A percentile compares a stretch with the other conserved stretches of the same genome.
These are phyloP conservation scores for Gleditsia sinensis DNA, from an alignment of 306 rosid genomes.

Conservation along the genomic window DNA sequence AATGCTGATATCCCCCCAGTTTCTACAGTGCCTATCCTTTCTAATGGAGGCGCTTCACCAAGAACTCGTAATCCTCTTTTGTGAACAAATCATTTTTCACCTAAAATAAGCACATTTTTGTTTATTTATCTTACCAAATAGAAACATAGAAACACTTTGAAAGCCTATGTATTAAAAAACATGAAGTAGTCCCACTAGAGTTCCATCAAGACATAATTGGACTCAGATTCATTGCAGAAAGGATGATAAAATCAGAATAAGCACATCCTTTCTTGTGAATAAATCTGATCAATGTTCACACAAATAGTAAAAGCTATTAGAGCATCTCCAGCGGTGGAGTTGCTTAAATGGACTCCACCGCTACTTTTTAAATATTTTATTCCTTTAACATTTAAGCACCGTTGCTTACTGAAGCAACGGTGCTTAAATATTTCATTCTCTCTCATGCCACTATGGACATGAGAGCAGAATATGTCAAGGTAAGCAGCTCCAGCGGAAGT, in stretches of 20 bases:
- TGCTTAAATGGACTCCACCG: too few relatives aligned
- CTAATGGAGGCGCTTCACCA: constrained; percentile 92
- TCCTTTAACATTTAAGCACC: too few relatives aligned
- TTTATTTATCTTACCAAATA: background rate
- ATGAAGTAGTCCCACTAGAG: background rate
- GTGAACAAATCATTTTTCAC: constrained; percentile 93
- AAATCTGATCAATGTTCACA: background rate
- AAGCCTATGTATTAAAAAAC: background rate
- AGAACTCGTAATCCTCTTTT: constrained; percentile 91
- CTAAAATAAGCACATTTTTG: constrained; percentile 32
- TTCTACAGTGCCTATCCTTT: constrained; percentile 95
- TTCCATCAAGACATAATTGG: background rate
- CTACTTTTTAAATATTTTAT: too few relatives aligned
- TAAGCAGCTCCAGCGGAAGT: too few relatives aligned
- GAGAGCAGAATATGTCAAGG: too few relatives aligned
- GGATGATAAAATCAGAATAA: background rate
- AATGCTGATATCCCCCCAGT: constrained; percentile 97
- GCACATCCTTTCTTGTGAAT: background rate
- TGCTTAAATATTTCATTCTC: too few relatives aligned
- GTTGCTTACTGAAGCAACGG: too few relatives aligned
- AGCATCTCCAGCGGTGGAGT: too few relatives aligned
- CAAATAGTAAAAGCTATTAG: background rate
- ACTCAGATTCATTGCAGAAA: background rate
- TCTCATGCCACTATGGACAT: too few relatives aligned
- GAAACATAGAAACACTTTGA: background rate